A percentile compares a stretch with the other conserved stretches of the same genome.
phyloP scores from a whole-genome alignment of 805 yeast species.

The Spathaspora arborariae region DNA sequence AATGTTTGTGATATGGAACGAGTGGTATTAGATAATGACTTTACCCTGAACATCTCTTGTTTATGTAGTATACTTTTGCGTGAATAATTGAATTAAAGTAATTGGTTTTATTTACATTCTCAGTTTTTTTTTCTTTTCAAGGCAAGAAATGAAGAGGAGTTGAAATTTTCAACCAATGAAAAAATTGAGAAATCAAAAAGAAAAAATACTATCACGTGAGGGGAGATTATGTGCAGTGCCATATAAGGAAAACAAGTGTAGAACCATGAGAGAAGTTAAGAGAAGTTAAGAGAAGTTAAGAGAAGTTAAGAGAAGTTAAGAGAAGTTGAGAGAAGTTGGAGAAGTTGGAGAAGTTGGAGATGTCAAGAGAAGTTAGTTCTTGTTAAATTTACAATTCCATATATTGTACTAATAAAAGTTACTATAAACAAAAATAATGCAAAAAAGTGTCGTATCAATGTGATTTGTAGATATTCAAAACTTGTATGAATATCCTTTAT shows the following conservation, averaged over 20 bases:
- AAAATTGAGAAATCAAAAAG: not conserved
- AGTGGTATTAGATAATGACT: not conserved
- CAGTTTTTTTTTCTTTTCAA: not conserved
- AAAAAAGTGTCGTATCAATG: not conserved
- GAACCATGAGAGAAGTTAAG: not conserved
- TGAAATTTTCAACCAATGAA: slow-evolving; percentile 2
- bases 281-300: not conserved
- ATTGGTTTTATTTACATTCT: not conserved
- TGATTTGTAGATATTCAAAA: not conserved
- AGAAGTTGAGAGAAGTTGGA: no score
- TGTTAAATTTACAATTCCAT: no score
- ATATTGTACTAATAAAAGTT: not conserved
- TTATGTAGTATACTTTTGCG: not conserved
- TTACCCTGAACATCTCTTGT: slow-evolving; percentile 11
- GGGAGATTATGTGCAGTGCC: not conserved
- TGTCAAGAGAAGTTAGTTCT: no score
- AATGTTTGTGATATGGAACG: slow-evolving; percentile 8
- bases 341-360: no score
- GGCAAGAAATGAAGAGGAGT: not conserved
- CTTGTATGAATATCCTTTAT: not conserved
- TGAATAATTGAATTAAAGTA: not conserved
- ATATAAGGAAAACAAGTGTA: not conserved
- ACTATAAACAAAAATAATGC: not conserved
- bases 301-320: no score
- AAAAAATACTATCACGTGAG: not conserved